Base-by-base conservation (phyloP, 2,329 filamentous ascomycete species). In the Beauveria asiatica region DNA sequence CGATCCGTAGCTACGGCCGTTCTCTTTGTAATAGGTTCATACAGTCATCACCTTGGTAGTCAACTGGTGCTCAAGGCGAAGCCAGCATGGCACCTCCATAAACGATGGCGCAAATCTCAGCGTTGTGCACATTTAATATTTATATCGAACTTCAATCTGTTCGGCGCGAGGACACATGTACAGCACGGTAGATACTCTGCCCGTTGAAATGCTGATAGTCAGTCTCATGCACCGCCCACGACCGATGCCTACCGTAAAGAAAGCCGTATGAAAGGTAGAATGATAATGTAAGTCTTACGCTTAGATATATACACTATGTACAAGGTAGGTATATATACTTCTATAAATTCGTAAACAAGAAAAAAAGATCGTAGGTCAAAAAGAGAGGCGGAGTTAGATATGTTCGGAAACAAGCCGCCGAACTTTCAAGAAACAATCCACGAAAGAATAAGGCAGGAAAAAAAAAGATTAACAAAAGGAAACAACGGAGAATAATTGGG, bases 291-390 rank as follows among this genome's bases (percentile, higher is more conserved):
- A 39, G 27, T 25, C 17, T 11, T n/a, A 4, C 2, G 21, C 25
- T 56, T n/a, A 23, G n/a, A 23, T 46, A 56, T 56, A 55, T 55
- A 46, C 42, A 37, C n/a, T 56, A 56, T 56, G 19, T 56, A 56
- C 53, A 46, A 19, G 10, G 8, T 55, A 6, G 23, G 11, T 7
- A 55, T 55, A 44, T 44, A 23, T 56, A 37, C 41, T 46, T 37
- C n/a, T 46, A 56, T 56, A 17, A 45, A 23, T 27, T 46, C 6
- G 13, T 27, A 23, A 37, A 25, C 9, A 33, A 21, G 5, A 27
- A 39, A n/a, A 13, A 42, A 42, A 23, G 6, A 37, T 23, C 11
- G 23, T 3, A 19, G 11, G 27, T 4, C 25, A 23, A 52, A 39
- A 21, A 16, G 50, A 39, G 30, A 23, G 19, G 19, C 4, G 10